Evolutionary conservation across 768 basidiomycete species (phyloP).

Genomic region (Paxillus rubicundulus): DNA sequence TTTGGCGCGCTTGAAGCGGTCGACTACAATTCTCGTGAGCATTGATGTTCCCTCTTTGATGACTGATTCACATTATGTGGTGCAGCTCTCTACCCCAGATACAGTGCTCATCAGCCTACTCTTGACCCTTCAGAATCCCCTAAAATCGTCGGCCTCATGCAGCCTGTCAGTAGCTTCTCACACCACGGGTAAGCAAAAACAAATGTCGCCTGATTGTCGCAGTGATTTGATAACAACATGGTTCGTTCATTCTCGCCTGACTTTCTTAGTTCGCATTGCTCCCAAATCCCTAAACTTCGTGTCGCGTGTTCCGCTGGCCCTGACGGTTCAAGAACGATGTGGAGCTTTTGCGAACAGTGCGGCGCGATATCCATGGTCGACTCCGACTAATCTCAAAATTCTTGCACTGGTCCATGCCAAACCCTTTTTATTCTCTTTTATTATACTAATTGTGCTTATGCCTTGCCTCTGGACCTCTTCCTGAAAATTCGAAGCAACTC

Average conservation of each 20-base stretch:
- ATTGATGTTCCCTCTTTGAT: background rate
- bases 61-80: slow-evolving; percentile 1
- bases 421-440: slow-evolving; percentile 26
- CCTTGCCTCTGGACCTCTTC: slow-evolving; percentile 18
- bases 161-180: slow-evolving; percentile 56
- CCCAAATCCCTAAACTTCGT: slow-evolving; percentile 80
- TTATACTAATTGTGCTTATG: slow-evolving; percentile 33
- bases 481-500: slow-evolving; percentile 26
- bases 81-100: slow-evolving; percentile 53
- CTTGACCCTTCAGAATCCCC: slow-evolving; percentile 49
- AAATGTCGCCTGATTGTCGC: background rate
- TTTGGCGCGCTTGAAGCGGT: slow-evolving; percentile 50
- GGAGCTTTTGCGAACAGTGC: slow-evolving; percentile 86
- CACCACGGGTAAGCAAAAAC: slow-evolving; percentile 67
- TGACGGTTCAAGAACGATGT: slow-evolving; percentile 73
- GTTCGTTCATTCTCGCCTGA: slow-evolving; percentile 9
- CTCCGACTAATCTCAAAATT: slow-evolving; percentile 44
- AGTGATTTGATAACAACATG: slow-evolving; percentile 11
- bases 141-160: slow-evolving; percentile 58
- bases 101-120: slow-evolving; percentile 61
- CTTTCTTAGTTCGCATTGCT: slow-evolving; percentile 55
- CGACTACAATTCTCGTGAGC: slow-evolving; percentile 48
- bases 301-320: slow-evolving; percentile 70
- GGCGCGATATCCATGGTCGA: slow-evolving; percentile 89
- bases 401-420: slow-evolving; percentile 8